Evolutionary conservation across 169 alveolate genomes (phyloP).

Genomic region (Plasmodium ovale): DNA sequence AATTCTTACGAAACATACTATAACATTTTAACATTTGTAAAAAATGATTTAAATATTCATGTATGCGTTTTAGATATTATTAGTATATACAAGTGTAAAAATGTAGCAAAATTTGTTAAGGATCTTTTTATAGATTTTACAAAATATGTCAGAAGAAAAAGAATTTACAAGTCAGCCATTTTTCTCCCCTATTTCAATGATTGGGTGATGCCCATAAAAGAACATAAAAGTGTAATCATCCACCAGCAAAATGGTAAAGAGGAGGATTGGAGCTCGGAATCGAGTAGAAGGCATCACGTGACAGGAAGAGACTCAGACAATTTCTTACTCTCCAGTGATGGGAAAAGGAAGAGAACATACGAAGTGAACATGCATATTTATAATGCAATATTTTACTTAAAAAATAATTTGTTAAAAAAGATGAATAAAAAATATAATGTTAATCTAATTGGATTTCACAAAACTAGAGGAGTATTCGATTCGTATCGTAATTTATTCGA

Average conservation of each 20-base stretch:
- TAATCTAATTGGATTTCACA: constrained; percentile 62
- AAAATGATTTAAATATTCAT: constrained; percentile 25
- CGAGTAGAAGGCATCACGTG: background rate
- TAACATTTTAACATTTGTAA: constrained; percentile 36
- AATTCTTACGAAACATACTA: constrained; percentile 66
- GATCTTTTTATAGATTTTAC: constrained; percentile 48
- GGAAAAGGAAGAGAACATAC: background rate
- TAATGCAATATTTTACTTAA: constrained; percentile 54
- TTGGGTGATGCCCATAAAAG: constrained; percentile 46
- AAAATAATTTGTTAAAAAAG: constrained; percentile 46
- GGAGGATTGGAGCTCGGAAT: background rate
- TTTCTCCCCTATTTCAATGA: constrained; percentile 69
- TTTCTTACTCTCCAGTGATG: background rate
- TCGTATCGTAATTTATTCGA: constrained; percentile 49
- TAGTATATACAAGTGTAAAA: constrained; percentile 56
- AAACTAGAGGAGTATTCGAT: constrained; percentile 16
- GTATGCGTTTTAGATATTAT: constrained; percentile 43
- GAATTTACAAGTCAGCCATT: constrained; percentile 20
- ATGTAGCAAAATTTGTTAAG: constrained; percentile 49
- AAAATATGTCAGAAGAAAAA: constrained; percentile 52
- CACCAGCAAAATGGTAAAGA: too few species aligned
- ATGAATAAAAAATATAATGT: constrained; percentile 28
- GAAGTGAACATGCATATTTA: constrained; percentile 47
- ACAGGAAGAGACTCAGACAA: background rate
- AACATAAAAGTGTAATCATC: background rate